Percentiles rank a stretch among this genome's conserved stretches.
These are phyloP conservation scores for Komagataella populi DNA, from an alignment of 805 yeast species.

Conservation along the genomic window DNA sequence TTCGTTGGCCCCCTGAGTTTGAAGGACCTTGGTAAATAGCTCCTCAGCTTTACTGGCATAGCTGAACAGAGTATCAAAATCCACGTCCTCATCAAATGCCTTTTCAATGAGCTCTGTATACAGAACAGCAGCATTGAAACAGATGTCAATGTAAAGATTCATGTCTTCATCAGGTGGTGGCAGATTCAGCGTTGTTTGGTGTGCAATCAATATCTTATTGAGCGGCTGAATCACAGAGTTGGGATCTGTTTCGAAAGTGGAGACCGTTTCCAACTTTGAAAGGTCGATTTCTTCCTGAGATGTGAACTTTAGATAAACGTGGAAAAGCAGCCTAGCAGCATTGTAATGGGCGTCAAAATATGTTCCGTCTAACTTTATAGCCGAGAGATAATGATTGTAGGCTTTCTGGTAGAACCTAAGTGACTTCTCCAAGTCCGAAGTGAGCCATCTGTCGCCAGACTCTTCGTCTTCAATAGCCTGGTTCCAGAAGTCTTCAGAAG, in stretches of 20 bases:
- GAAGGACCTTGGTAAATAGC: constrained; percentile 16
- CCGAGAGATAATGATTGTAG: constrained; percentile 24
- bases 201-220: constrained; percentile 19
- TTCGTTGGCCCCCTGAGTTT: constrained; percentile 14
- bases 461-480: constrained; percentile 52
- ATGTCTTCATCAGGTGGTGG: constrained; percentile 4
- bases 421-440: constrained; percentile 51
- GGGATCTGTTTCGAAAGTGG: constrained; percentile 14
- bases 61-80: constrained; percentile 5
- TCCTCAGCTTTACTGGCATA: constrained; percentile 9
- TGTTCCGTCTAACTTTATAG: constrained; percentile 15
- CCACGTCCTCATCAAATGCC: constrained; percentile 11
- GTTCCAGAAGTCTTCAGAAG: constrained; percentile 40
- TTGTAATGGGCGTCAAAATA: constrained; percentile 42
- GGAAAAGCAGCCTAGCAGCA: constrained; percentile 41
- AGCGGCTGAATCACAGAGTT: constrained; percentile 24
- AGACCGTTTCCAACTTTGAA: constrained; percentile 17
- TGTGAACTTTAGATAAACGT: constrained; percentile 37
- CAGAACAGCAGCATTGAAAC: constrained; percentile 31
- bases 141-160: constrained; percentile 21
- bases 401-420: constrained; percentile 54
- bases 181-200: constrained; percentile 21
- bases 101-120: constrained; percentile 32
- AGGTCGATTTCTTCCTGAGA: constrained; percentile 31
- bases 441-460: constrained; percentile 63